phyloP scores from a whole-genome alignment of 2,329 filamentous ascomycete genomes.

The Microcyclospora pomicola region DNA sequence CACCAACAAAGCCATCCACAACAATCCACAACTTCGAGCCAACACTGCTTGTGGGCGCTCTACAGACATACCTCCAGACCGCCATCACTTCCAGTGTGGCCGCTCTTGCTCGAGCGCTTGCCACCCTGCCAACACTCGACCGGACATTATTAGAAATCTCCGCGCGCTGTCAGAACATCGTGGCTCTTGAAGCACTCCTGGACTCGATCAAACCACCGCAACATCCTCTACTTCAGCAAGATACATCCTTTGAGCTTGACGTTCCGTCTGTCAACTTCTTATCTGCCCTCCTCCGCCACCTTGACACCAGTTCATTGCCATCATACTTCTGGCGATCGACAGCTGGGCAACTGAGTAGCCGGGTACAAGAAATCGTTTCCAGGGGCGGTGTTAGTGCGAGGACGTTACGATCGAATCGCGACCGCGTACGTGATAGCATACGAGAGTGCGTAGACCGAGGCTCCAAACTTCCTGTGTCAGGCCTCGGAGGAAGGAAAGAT shows the following conservation, averaged over 20 bases:
- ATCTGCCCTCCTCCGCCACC: slow-evolving; percentile 50
- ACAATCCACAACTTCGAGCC: slow-evolving; percentile 45
- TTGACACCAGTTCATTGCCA: slow-evolving; percentile 76
- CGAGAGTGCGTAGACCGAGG: slow-evolving; percentile 72
- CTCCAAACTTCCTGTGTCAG: slow-evolving; percentile 49
- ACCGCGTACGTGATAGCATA: slow-evolving; percentile 61
- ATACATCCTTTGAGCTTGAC: slow-evolving; percentile 20
- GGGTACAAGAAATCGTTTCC: slow-evolving; percentile 72
- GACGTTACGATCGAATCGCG: slow-evolving; percentile 62
- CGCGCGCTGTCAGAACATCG: slow-evolving; percentile 74
- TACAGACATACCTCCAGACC: slow-evolving; percentile 72
- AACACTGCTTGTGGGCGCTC: slow-evolving; percentile 55
- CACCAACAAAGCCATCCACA: slow-evolving; percentile 32
- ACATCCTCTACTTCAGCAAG: slow-evolving; percentile 47
- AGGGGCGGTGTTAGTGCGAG: slow-evolving; percentile 74
- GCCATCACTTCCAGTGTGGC: slow-evolving; percentile 67
- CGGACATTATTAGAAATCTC: slow-evolving; percentile 70
- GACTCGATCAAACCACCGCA: slow-evolving; percentile 50
- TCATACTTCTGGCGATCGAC: slow-evolving; percentile 91
- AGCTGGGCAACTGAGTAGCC: slow-evolving; percentile 58
- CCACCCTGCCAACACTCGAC: slow-evolving; percentile 68
- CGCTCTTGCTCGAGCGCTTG: slow-evolving; percentile 59
- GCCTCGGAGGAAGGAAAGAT: slow-evolving; percentile 30
- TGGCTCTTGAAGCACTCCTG: slow-evolving; percentile 72
- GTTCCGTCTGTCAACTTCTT: slow-evolving; percentile 42